Percentiles rank a stretch among this genome's conserved stretches.
Conservation (phyloP, 495 filamentous ascomycete genomes). For the Penicillium waksmanii region DNA sequence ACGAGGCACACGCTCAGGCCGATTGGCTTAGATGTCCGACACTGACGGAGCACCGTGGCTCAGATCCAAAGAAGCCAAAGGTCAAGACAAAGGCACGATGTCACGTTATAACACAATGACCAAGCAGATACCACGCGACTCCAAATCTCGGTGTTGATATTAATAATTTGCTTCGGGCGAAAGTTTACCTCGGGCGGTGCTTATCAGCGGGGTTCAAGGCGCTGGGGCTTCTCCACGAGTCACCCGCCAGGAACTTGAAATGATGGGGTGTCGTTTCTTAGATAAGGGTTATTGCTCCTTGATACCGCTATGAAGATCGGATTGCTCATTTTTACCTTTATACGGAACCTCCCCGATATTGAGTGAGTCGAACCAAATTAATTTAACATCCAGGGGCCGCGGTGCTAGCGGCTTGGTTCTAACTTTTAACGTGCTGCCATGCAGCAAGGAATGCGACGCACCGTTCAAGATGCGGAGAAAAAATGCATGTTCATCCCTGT, state of each 20-base stretch:
- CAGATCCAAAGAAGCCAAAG: not conserved
- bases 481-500: slow-evolving; percentile 1
- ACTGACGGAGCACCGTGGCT: not conserved
- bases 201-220: slow-evolving; percentile 5
- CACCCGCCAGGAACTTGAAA: not conserved
- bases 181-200: not conserved
- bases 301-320: too few relatives aligned
- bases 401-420: not conserved
- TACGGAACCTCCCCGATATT: too few relatives aligned
- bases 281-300: too few relatives aligned
- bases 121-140: slow-evolving; percentile 4
- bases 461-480: not conserved
- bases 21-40: not conserved
- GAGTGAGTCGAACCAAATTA: too few relatives aligned
- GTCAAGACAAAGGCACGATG: not conserved
- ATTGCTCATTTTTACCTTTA: too few relatives aligned
- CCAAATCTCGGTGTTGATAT: slow-evolving; percentile 3
- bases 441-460: not conserved
- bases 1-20: not conserved
- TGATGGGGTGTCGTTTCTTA: not conserved
- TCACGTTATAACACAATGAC: not conserved
- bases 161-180: slow-evolving; percentile 6
- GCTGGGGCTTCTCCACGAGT: not conserved
- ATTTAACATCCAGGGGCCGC: too few relatives aligned
- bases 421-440: not conserved